Conservation (phyloP, 2,329 filamentous ascomycete species). For the Juglanconis oblonga region DNA sequence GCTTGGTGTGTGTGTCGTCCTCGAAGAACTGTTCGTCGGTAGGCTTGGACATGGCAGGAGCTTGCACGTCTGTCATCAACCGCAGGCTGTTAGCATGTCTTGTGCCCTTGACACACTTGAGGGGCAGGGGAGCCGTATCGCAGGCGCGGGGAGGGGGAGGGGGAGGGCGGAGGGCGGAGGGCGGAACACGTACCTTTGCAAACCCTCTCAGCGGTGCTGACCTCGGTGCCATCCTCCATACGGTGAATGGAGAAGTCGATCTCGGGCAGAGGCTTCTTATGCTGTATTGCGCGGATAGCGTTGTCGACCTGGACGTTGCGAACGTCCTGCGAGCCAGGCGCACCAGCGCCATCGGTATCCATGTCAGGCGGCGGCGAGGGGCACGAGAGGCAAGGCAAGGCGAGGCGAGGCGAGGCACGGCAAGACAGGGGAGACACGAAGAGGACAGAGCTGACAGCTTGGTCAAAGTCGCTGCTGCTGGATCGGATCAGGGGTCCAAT, state of each 20-base stretch:
- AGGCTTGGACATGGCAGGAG: constrained; percentile 87
- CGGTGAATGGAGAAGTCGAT: constrained; percentile 98
- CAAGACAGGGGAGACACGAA: constrained; percentile 6
- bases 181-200: constrained; percentile 77
- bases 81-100: constrained; percentile 3
- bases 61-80: constrained; percentile 62
- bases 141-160: no score
- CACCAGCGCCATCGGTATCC: constrained; percentile 44
- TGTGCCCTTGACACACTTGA: neutral
- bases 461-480: neutral
- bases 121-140: neutral
- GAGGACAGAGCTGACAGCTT: constrained; percentile 9
- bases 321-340: constrained; percentile 39
- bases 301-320: constrained; percentile 72
- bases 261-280: constrained; percentile 94
- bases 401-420: constrained; percentile 5
- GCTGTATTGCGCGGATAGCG: constrained; percentile 84
- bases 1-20: constrained; percentile 80
- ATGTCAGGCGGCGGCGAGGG: constrained; percentile 34
- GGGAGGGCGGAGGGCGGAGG: constrained; percentile 2
- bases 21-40: constrained; percentile 94
- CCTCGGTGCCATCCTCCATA: constrained; percentile 95
- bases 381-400: constrained; percentile 3
- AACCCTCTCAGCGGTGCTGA: constrained; percentile 92
- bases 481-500: neutral